phyloP scores from a whole-genome alignment of 441 rosid genomes.

The Brassica balearica region DNA sequence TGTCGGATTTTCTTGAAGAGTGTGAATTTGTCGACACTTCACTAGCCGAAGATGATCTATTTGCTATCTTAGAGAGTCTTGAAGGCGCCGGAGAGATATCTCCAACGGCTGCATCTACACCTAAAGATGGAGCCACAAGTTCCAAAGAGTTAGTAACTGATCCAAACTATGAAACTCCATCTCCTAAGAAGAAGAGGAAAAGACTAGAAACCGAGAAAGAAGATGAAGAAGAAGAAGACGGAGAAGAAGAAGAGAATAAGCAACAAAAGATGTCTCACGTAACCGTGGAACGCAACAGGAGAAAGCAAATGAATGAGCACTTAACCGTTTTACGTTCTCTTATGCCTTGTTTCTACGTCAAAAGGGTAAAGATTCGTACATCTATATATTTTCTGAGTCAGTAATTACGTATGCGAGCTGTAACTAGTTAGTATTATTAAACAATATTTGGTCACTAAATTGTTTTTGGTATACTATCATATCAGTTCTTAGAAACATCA shows the following conservation, averaged over 20 bases:
- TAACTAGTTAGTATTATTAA: neutral
- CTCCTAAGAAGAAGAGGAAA: constrained; percentile 56
- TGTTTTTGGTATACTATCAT: neutral
- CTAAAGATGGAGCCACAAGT: constrained; percentile 31
- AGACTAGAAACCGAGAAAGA: constrained; percentile 29
- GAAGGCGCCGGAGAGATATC: constrained; percentile 65
- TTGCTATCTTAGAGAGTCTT: constrained; percentile 75
- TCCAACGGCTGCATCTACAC: constrained; percentile 43
- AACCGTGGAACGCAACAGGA: constrained; percentile 91
- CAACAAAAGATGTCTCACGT: constrained; percentile 75
- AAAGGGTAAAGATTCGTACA: constrained; percentile 60
- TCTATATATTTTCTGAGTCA: neutral
- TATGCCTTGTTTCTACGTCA: constrained; percentile 98
- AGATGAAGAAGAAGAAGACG: constrained; percentile 24
- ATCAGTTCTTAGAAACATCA: constrained; percentile 28
- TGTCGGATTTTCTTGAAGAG: constrained; percentile 61
- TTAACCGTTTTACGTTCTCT: constrained; percentile 81
- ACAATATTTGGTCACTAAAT: neutral
- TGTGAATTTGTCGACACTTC: constrained; percentile 61
- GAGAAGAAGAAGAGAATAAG: constrained; percentile 32
- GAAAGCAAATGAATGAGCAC: constrained; percentile 98
- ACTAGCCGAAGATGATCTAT: constrained; percentile 68
- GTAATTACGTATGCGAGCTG: neutral
- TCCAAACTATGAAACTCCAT: constrained; percentile 33
- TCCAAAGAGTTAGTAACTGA: constrained; percentile 34